Conservation (phyloP, 148 eudicot species). For the Cornus florida region DNA sequence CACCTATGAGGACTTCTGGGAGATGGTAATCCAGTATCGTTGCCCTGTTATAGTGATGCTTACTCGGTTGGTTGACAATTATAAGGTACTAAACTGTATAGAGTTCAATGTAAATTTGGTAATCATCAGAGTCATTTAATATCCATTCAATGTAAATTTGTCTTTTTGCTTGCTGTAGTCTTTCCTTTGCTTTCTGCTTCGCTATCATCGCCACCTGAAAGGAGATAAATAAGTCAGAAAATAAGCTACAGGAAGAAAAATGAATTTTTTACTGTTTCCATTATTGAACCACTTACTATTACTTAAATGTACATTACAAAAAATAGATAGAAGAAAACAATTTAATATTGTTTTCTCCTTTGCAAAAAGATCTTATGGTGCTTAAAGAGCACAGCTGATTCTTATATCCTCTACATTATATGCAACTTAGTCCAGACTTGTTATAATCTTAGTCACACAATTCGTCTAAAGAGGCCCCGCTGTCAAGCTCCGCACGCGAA, state of each 20-base stretch:
- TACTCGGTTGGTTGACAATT: slow-evolving; percentile 77
- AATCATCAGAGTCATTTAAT: neutral
- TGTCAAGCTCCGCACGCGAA: too few species aligned
- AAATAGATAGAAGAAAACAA: neutral
- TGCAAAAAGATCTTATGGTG: neutral
- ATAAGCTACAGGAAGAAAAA: too few species aligned
- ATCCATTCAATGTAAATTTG: too few species aligned
- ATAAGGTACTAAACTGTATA: slow-evolving; percentile 54
- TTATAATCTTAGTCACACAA: too few species aligned
- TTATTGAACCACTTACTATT: neutral
- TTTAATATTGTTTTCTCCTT: neutral
- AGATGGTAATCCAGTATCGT: slow-evolving; percentile 83
- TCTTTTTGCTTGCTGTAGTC: too few species aligned
- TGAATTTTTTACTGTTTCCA: neutral
- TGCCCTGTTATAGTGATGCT: slow-evolving; percentile 92
- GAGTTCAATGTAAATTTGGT: neutral
- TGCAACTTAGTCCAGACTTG: neutral
- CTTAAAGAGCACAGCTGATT: neutral
- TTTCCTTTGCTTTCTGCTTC: too few species aligned
- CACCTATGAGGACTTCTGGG: slow-evolving; percentile 98
- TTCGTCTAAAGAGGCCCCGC: too few species aligned
- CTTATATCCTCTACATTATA: too few species aligned
- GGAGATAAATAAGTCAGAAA: too few species aligned
- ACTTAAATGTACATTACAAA: neutral
- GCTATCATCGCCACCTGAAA: too few species aligned